These are phyloP conservation scores for Globisporangium cystogenes DNA, from an alignment of 352 stramenopile genomes.

Conservation along the genomic window DNA sequence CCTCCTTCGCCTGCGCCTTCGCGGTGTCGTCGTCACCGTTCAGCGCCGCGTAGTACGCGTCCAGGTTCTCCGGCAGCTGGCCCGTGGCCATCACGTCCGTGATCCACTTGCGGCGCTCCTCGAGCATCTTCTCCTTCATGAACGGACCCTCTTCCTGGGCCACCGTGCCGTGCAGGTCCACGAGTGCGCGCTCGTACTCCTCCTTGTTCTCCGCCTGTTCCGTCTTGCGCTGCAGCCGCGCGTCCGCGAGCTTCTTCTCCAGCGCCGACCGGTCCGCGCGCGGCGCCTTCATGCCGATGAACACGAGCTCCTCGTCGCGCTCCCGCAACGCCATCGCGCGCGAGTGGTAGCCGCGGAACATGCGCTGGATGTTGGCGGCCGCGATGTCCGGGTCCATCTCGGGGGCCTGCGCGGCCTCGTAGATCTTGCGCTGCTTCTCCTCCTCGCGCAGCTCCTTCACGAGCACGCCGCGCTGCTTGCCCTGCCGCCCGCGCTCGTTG, in stretches of 20 bases:
- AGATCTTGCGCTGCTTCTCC: constrained; percentile 74
- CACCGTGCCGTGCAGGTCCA: constrained; percentile 81
- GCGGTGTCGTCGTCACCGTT: constrained; percentile 31
- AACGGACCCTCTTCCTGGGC: constrained; percentile 87
- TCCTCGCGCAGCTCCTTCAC: constrained; percentile 82
- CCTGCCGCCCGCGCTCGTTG: constrained; percentile 89
- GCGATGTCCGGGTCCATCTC: constrained; percentile 91
- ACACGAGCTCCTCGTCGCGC: constrained; percentile 83
- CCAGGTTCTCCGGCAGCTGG: constrained; percentile 87
- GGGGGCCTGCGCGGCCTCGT: constrained; percentile 55
- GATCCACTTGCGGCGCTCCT: constrained; percentile 91
- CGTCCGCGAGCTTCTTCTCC: constrained; percentile 71
- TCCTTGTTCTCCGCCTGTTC: constrained; percentile 91
- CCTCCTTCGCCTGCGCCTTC: constrained; percentile 58
- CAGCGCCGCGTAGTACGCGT: constrained; percentile 76
- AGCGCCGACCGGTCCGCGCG: constrained; percentile 48
- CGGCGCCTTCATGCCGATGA: constrained; percentile 91
- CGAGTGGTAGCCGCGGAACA: constrained; percentile 83
- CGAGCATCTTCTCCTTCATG: constrained; percentile 90
- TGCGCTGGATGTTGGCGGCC: constrained; percentile 86
- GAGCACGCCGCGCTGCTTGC: constrained; percentile 76
- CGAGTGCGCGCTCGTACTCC: constrained; percentile 85
- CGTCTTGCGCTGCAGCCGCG: constrained; percentile 78
- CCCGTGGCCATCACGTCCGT: constrained; percentile 87
- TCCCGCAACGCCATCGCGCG: constrained; percentile 58